A percentile compares a stretch with the other conserved stretches of the same genome.
phyloP scores from a whole-genome alignment of 257 asterid species.

The Haberlea rhodopensis region DNA sequence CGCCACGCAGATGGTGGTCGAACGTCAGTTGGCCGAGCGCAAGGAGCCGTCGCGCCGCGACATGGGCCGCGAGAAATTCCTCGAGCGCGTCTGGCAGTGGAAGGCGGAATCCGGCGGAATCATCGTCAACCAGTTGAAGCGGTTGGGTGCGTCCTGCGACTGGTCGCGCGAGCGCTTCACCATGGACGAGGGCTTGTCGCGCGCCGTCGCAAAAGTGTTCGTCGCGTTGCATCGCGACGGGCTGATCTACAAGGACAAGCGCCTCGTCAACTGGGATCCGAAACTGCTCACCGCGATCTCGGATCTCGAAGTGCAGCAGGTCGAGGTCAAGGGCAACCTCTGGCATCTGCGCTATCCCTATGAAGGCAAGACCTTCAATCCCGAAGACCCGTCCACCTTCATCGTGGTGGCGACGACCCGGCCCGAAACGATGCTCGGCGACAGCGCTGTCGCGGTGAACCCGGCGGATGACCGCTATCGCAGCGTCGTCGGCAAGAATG shows the following conservation, averaged over 20 bases:
- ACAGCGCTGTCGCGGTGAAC: neutral
- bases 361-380: too few species aligned
- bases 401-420: neutral
- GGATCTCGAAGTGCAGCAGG: neutral
- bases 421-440: neutral
- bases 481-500: neutral
- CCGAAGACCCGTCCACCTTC: too few species aligned
- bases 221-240: neutral
- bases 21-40: neutral
- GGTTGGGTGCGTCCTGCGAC: neutral
- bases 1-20: neutral
- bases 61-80: neutral
- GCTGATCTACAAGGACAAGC: neutral
- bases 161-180: conserved; percentile 1
- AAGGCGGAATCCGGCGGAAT: neutral
- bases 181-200: neutral
- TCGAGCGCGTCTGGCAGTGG: neutral
- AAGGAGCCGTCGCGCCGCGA: neutral
- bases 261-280: neutral
- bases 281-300: neutral
- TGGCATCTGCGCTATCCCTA: too few species aligned
- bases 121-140: neutral
- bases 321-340: too few species aligned
- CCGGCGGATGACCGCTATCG: neutral
- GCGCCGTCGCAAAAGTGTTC: neutral